Evolutionary conservation across 192 early-diverging fungal genomes (phyloP).

Genomic region (Mortierella hygrophila): DNA sequence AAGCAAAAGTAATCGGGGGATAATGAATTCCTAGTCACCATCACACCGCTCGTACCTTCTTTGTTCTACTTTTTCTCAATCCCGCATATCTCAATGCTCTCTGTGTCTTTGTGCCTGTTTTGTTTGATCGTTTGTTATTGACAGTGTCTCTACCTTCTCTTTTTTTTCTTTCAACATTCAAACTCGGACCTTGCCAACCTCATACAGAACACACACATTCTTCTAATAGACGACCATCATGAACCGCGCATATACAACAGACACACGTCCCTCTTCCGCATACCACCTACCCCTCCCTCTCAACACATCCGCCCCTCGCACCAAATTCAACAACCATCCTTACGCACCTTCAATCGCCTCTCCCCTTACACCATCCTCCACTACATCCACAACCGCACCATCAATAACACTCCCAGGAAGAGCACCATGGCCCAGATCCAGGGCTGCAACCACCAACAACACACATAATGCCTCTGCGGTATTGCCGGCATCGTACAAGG

Average conservation of each 20-base stretch:
- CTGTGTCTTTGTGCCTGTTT: background rate
- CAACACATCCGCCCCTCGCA: background rate
- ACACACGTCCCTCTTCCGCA: background rate
- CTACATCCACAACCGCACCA: background rate
- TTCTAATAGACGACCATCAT: background rate
- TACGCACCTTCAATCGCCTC: background rate
- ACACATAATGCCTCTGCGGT: too few relatives aligned
- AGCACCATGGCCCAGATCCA: background rate
- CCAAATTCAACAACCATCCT: background rate
- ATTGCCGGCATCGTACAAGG: background rate
- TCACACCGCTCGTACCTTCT: too few relatives aligned
- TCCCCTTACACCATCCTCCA: background rate
- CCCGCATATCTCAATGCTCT: background rate
- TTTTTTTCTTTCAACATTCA: too few relatives aligned
- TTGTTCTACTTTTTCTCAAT: too few relatives aligned
- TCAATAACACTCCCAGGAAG: too few relatives aligned
- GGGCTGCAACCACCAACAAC: background rate
- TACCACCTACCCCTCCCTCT: background rate
- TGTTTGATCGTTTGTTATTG: background rate
- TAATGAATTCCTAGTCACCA: too few relatives aligned
- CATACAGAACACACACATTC: background rate
- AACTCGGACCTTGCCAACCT: too few relatives aligned
- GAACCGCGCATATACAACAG: background rate
- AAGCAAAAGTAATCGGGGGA: too few relatives aligned
- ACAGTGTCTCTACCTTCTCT: too few relatives aligned